These are phyloP conservation scores for Chalciporus pseudorubinellus DNA, from an alignment of 768 basidiomycete genomes.

Conservation along the genomic window DNA sequence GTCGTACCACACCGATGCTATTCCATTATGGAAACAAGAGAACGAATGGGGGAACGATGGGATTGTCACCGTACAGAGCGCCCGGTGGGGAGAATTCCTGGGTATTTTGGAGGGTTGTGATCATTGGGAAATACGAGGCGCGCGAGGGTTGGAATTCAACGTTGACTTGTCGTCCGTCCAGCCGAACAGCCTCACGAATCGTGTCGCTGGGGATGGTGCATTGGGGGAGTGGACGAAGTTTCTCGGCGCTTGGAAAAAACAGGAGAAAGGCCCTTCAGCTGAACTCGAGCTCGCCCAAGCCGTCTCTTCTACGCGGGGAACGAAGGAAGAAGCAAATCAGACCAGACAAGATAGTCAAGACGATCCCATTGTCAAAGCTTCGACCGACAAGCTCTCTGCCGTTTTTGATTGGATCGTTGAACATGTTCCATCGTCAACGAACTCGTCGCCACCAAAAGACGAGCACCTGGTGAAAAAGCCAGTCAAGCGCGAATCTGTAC, in stretches of 20 bases:
- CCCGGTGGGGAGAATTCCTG: constrained; percentile 94
- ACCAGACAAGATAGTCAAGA: constrained; percentile 33
- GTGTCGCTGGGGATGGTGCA: constrained; percentile 40
- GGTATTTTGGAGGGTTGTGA: constrained; percentile 88
- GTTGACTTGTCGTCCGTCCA: constrained; percentile 55
- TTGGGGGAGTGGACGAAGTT: constrained; percentile 61
- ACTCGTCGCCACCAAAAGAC: constrained; percentile 22
- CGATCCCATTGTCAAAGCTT: constrained; percentile 60
- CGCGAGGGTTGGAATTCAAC: constrained; percentile 70
- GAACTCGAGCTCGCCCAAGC: constrained; percentile 31
- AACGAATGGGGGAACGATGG: constrained; percentile 85
- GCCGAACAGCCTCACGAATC: constrained; percentile 37
- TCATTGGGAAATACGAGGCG: constrained; percentile 95
- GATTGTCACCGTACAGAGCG: constrained; percentile 86
- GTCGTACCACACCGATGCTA: constrained; percentile 10
- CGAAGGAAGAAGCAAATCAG: constrained; percentile 14
- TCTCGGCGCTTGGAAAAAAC: constrained; percentile 58
- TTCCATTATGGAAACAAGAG: constrained; percentile 49
- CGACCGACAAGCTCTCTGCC: constrained; percentile 68
- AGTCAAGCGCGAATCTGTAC: constrained; percentile 50
- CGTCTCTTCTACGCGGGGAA: constrained; percentile 6
- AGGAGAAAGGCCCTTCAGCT: constrained; percentile 43
- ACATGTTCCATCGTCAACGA: constrained; percentile 48
- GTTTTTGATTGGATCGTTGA: constrained; percentile 82
- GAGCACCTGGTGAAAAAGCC: constrained; percentile 16